These are phyloP conservation scores for Cyclotella kingstonii DNA, from an alignment of 108 stramenopile species.

Conservation along the genomic window DNA sequence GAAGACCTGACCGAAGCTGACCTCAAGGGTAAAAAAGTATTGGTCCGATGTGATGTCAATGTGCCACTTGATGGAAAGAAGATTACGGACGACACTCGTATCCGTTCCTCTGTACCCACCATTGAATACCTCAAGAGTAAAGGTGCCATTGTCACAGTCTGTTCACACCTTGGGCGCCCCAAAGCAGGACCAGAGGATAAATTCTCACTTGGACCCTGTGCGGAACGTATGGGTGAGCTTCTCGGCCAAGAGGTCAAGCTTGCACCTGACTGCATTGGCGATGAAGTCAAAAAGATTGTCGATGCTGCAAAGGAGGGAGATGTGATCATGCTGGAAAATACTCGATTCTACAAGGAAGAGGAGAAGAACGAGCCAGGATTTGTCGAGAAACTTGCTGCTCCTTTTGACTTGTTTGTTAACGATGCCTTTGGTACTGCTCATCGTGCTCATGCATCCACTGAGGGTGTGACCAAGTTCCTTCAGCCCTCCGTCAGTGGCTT, in stretches of 20 bases:
- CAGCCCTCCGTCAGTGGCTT: conserved; percentile 89
- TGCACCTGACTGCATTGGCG: conserved; percentile 97
- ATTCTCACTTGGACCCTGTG: conserved; percentile 97
- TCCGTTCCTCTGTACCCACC: conserved; percentile 98
- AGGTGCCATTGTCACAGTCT: conserved; percentile 97
- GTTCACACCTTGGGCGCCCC: conserved; percentile 99
- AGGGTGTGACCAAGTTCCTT: conserved; percentile 97
- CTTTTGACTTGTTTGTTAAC: conserved; percentile 95
- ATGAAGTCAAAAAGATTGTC: conserved; percentile 85
- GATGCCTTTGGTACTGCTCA: conserved; percentile 99
- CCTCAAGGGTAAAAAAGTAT: conserved; percentile 95
- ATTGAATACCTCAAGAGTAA: conserved; percentile 95
- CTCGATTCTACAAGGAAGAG: conserved; percentile 99
- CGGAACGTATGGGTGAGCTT: conserved; percentile 92
- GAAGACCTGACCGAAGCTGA: conserved; percentile 90
- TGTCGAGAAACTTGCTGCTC: conserved; percentile 91
- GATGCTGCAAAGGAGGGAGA: conserved; percentile 86
- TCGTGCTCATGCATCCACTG: conserved; percentile 99
- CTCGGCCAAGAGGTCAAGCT: conserved; percentile 91
- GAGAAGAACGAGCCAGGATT: conserved; percentile 90
- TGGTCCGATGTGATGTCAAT: conserved; percentile 97
- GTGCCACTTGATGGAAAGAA: conserved; percentile 96
- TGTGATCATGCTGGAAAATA: conserved; percentile 98
- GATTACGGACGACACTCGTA: conserved; percentile 99
- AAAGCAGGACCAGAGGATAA: conserved; percentile 97